phyloP scores from a whole-genome alignment of 306 rosid genomes.

The Vicia villosa region DNA sequence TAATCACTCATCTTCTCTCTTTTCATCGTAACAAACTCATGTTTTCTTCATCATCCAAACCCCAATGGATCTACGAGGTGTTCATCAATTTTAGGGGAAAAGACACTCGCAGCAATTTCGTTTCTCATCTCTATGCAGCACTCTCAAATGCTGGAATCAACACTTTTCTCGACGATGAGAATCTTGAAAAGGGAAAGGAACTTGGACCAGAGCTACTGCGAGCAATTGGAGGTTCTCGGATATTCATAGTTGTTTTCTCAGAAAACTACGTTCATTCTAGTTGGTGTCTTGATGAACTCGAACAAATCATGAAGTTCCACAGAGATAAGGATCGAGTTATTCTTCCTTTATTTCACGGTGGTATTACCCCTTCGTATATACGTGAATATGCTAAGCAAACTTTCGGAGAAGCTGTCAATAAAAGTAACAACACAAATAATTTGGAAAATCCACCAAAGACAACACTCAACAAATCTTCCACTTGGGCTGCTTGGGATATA shows the following conservation, averaged over 20 bases:
- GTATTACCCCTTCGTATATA: not conserved
- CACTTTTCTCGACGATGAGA: not conserved
- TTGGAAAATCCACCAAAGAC: no score
- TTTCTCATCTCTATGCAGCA: not conserved
- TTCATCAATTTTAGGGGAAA: conserved; percentile 26
- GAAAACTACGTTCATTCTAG: not conserved
- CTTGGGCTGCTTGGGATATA: not conserved
- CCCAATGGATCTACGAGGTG: conserved; percentile 17
- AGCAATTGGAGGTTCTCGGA: not conserved
- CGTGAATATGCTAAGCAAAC: no score
- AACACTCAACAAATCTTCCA: no score
- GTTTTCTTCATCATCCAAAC: not conserved
- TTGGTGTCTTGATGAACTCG: conserved; percentile 5
- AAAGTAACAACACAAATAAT: no score
- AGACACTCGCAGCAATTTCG: not conserved
- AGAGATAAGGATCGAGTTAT: not conserved
- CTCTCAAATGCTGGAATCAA: not conserved
- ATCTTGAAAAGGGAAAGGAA: not conserved
- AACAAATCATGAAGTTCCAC: not conserved
- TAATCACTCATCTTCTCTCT: no score
- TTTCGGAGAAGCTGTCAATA: no score
- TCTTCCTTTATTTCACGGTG: not conserved
- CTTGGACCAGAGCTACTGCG: not conserved
- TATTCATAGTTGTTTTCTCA: conserved; percentile 15
- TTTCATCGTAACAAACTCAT: no score